A percentile compares a stretch with the other conserved stretches of the same genome.
These are phyloP conservation scores for Podochytrium sp. DNA, from an alignment of 192 early-diverging fungal genomes.

Conservation along the genomic window DNA sequence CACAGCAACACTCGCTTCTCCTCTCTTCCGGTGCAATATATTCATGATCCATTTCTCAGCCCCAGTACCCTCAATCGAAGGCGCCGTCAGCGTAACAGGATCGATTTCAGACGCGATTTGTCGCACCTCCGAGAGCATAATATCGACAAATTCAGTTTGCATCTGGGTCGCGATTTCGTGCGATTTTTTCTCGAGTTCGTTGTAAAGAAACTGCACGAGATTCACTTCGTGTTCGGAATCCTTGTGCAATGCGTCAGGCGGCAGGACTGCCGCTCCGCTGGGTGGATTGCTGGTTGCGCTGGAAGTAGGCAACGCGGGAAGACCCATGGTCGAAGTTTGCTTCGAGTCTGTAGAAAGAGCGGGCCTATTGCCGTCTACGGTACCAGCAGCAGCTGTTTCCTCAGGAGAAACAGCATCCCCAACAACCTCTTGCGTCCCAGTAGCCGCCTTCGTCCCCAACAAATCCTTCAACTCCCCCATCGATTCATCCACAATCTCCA, in stretches of 20 bases:
- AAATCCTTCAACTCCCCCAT: constrained; percentile 58
- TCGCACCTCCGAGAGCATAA: constrained; percentile 68
- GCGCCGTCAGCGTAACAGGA: constrained; percentile 7
- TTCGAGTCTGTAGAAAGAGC: not conserved
- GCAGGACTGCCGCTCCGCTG: not conserved
- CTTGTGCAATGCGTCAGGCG: not conserved
- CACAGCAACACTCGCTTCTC: constrained; percentile 17
- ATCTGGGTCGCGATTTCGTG: constrained; percentile 71
- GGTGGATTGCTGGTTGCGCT: not conserved
- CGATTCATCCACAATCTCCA: constrained; percentile 88
- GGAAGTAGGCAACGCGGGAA: not conserved
- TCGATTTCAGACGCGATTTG: constrained; percentile 57
- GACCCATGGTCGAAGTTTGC: not conserved
- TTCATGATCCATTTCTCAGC: constrained; percentile 40
- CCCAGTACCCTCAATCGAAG: constrained; percentile 30
- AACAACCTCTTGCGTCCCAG: not conserved
- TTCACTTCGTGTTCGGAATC: constrained; percentile 4
- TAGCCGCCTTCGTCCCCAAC: constrained; percentile 42
- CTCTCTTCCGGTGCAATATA: constrained; percentile 34
- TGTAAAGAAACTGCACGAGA: constrained; percentile 22
- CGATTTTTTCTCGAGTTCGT: constrained; percentile 68
- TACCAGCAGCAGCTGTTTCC: not conserved
- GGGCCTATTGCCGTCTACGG: not conserved
- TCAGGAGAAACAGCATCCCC: not conserved
- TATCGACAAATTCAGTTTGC: constrained; percentile 71